Percentiles rank a stretch among this genome's conserved stretches.
Conservation (phyloP, 352 stramenopile species). For the Pythium dissimile region DNA sequence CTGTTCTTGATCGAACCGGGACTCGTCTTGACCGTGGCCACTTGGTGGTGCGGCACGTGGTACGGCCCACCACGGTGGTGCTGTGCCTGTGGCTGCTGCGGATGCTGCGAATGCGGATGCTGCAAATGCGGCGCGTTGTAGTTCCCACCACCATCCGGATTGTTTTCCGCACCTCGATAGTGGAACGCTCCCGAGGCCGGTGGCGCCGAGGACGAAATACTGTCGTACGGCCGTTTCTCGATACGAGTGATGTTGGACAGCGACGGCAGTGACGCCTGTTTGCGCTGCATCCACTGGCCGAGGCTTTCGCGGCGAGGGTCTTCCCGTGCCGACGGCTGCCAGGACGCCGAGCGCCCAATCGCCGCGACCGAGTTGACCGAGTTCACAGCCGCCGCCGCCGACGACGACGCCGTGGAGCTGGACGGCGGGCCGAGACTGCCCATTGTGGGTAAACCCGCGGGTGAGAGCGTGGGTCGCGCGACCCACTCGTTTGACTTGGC, state of each 20-base stretch:
- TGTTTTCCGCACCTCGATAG: slow-evolving; percentile 5
- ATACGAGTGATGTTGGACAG: slow-evolving; percentile 14
- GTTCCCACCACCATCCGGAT: background rate
- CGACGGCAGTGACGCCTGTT: slow-evolving; percentile 17
- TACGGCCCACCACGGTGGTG: background rate
- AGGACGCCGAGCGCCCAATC: slow-evolving; percentile 16
- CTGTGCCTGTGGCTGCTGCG: too few relatives aligned
- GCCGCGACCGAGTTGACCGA: background rate
- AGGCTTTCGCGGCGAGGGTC: slow-evolving; percentile 10
- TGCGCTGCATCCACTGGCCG: slow-evolving; percentile 18
- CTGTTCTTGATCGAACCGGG: background rate
- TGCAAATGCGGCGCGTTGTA: background rate
- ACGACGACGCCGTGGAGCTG: background rate
- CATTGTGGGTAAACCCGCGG: slow-evolving; percentile 3
- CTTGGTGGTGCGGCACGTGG: slow-evolving; percentile 6
- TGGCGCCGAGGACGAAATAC: slow-evolving; percentile 12
- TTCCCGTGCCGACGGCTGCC: slow-evolving; percentile 10
- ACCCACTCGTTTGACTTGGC: slow-evolving; percentile 24
- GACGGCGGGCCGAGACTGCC: slow-evolving; percentile 6
- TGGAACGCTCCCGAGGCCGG: background rate
- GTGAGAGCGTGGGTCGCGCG: slow-evolving; percentile 10
- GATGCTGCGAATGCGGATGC: too few relatives aligned
- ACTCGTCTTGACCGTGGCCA: background rate
- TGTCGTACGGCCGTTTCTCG: slow-evolving; percentile 18
- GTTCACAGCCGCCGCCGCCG: background rate